phyloP scores from a whole-genome alignment of 345 rosid species.

The Excoecaria cochinchinensis region DNA sequence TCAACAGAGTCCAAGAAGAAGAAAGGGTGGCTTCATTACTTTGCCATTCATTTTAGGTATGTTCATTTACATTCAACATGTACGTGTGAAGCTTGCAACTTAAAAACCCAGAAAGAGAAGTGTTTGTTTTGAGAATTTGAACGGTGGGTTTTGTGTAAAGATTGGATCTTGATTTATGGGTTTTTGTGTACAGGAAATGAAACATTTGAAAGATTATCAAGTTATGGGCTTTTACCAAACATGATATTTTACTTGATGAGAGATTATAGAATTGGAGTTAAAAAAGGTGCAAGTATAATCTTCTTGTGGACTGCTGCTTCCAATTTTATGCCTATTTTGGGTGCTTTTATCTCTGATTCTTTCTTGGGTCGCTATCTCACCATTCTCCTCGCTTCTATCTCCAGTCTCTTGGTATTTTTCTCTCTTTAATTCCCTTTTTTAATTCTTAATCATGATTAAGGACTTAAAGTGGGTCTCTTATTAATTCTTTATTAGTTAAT shows the following conservation, averaged over 20 bases:
- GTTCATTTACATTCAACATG: constrained; percentile 23
- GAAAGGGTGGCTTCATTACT: constrained; percentile 48
- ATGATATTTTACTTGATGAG: constrained; percentile 60
- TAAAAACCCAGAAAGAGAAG: neutral
- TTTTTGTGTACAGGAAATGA: constrained; percentile 45
- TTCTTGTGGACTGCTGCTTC: constrained; percentile 63
- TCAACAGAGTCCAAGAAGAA: constrained; percentile 21
- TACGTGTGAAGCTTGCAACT: neutral
- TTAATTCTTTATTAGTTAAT: neutral
- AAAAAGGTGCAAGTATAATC: constrained; percentile 44
- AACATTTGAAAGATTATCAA: constrained; percentile 64
- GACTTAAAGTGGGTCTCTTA: neutral
- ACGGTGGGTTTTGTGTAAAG: neutral
- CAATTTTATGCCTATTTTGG: constrained; percentile 54
- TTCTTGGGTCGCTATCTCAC: constrained; percentile 56
- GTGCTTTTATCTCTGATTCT: constrained; percentile 70
- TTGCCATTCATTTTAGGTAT: constrained; percentile 64
- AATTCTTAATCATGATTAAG: neutral
- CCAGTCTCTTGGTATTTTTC: constrained; percentile 46
- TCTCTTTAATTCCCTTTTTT: neutral
- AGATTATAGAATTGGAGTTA: constrained; percentile 48
- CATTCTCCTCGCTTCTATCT: constrained; percentile 52
- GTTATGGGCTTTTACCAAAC: constrained; percentile 50
- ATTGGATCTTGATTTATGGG: constrained; percentile 8
- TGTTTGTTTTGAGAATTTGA: neutral